Conservation (phyloP, 2,329 filamentous ascomycete genomes). For the Talaromyces sp. region DNA sequence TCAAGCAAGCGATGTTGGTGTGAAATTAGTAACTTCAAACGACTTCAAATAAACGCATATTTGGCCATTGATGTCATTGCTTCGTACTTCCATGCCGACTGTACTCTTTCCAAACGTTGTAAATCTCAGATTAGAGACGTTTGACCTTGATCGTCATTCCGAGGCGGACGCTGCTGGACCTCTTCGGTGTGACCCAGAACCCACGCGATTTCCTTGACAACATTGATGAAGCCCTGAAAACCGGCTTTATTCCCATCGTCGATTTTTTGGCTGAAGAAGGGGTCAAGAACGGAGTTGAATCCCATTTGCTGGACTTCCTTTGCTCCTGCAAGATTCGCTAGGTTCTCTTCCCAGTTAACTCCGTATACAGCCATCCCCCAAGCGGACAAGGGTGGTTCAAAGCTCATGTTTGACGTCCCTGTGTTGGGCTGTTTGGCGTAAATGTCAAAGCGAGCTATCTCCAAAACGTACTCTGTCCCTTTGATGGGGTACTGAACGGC, state of each 20-base stretch:
- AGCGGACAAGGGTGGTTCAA: slow-evolving; percentile 20
- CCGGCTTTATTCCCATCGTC: slow-evolving; percentile 17
- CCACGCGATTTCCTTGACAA: slow-evolving; percentile 29
- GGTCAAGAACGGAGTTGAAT: slow-evolving; percentile 20
- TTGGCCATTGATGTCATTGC: neutral
- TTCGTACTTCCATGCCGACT: neutral
- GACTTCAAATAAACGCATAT: neutral
- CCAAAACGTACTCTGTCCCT: slow-evolving; percentile 37
- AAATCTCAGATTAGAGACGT: neutral
- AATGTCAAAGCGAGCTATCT: slow-evolving; percentile 39
- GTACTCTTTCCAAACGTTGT: neutral
- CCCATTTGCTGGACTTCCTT: slow-evolving; percentile 28
- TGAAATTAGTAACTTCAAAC: neutral
- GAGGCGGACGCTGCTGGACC: neutral
- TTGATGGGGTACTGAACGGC: slow-evolving; percentile 35
- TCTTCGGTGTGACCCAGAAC: slow-evolving; percentile 19
- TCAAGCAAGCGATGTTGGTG: neutral
- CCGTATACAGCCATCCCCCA: slow-evolving; percentile 37
- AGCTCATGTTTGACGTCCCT: slow-evolving; percentile 13
- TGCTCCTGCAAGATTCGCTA: slow-evolving; percentile 30
- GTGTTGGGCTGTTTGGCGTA: slow-evolving; percentile 18
- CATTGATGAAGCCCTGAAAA: slow-evolving; percentile 31
- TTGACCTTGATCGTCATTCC: neutral
- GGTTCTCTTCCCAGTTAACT: slow-evolving; percentile 32
- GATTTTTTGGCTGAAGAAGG: slow-evolving; percentile 30